A percentile compares a stretch with the other conserved stretches of the same genome.
phyloP scores from a whole-genome alignment of 192 early-diverging fungal genomes.

The Borealophlyctis nickersoniae region DNA sequence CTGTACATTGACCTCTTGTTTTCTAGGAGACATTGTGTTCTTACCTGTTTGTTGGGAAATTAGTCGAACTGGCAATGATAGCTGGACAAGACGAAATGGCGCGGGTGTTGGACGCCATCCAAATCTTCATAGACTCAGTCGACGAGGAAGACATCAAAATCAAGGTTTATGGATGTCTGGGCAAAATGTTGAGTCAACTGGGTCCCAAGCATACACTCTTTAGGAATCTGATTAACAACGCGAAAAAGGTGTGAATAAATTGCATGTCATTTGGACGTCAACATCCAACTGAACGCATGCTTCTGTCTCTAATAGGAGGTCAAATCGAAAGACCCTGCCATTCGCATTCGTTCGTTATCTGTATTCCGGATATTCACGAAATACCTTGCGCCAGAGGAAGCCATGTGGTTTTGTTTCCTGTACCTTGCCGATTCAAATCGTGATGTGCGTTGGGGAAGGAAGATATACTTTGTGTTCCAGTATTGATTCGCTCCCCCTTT shows the following conservation, averaged over 20 bases:
- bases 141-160: conserved; percentile 30
- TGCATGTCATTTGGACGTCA: too few relatives aligned
- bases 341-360: conserved; percentile 37
- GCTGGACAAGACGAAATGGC: conserved; percentile 47
- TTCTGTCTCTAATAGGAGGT: conserved; percentile 34
- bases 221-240: conserved; percentile 39
- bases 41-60: too few relatives aligned
- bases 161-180: conserved; percentile 44
- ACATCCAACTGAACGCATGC: too few relatives aligned
- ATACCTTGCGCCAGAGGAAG: conserved; percentile 43
- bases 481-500: too few relatives aligned
- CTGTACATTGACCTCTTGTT: neutral
- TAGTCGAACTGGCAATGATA: conserved; percentile 45
- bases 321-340: conserved; percentile 32
- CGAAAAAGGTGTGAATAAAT: conserved; percentile 47
- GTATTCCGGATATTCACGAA: conserved; percentile 47
- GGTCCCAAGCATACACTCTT: conserved; percentile 51
- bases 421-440: conserved; percentile 48
- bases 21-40: too few relatives aligned
- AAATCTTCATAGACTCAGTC: conserved; percentile 39
- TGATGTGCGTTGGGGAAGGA: conserved; percentile 24
- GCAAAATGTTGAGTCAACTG: conserved; percentile 33
- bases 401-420: conserved; percentile 44
- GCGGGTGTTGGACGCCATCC: conserved; percentile 44
- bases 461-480: too few relatives aligned